Evolutionary conservation across 2,329 filamentous ascomycete genomes (phyloP), one percentile per base, ranked within the genome.

Genomic region (Dryadomyces sulphureus): DNA sequence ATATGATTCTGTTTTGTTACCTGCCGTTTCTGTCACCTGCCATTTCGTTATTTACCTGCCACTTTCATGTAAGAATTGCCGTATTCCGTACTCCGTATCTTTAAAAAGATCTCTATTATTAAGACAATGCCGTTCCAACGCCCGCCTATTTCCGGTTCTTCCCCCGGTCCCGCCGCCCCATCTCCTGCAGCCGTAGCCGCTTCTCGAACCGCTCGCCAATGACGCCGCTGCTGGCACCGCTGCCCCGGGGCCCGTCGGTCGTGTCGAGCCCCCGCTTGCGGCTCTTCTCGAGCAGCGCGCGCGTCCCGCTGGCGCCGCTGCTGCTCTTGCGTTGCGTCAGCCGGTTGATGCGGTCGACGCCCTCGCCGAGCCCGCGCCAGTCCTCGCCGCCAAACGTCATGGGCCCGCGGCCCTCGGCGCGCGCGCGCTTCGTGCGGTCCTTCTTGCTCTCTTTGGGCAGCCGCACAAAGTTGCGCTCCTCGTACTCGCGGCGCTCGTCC

Each of bases 401-500:
- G 70, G 79, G 64, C 56, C 66, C 59, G 52, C 61, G 61, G 6
- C 67, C 67, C 36, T 67, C 67, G 25, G 67, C 66, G 59, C 74
- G 71, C 38, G 62, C 64, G 60, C 75, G 78, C 67, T 84, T 81
- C 41, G 77, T 73, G 48, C 69, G 67, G 5, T 94, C 88, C 66
- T 94, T 94, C 72, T 94, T 96, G 65, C 79, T 84, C 62, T 84
- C 77, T 56, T 79, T 81, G 12, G 90, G 88, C 56, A 98, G 68
- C 54, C 92, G 84, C 16, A 86, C 78, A 57, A 95, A 90, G 66
- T 98, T 94, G 54, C 71, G 75, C 65, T 98, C 92, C 68, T 98
- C 92, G 65, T 95, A 98, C 41, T 84, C 77, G 49, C 75, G 75
- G 46, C 84, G 72, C 65, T 94, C 89, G 1, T 75, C 75, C 61